Evolutionary conservation across 208 protist species (phyloP), one percentile per base, ranked within the genome.

Genomic region (Herpetomonas tarakana): DNA sequence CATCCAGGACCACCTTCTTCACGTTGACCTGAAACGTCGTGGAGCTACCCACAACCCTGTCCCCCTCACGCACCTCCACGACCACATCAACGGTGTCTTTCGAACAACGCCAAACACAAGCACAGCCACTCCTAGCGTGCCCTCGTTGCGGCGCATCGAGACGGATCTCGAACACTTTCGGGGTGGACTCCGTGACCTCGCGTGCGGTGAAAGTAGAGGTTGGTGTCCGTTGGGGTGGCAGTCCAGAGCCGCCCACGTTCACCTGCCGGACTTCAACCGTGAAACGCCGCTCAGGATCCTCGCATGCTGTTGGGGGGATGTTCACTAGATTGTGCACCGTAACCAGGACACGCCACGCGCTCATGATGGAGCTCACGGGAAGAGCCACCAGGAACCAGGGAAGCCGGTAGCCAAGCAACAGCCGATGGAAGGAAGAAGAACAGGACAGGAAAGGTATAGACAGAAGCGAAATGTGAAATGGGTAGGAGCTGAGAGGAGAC

Each of bases 301-400:
- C 58, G 50, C 71, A 74, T 11, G 71, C 76, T 14, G 64, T 24
- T 12, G 71, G 58, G 2, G 85, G 85, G 39, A 92, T 86, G 52
- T 88, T 88, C 29, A 89, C 78, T 22, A 92, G 18, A 52, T 89
- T 92, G 74, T 92, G 86, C n/a, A 92, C 65, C 6, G 77, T 78
- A 12, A 85, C 76, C 1, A 82, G 65, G 21, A 92, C 49, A 16
- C 67, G 72, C 78, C 76, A 78, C 0, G 61, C 59, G 4, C 62
- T 29, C 76, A 83, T 82, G 41, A 19, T 41, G 22, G 30, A 30
- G 47, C 24, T 31, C 26, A 27, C 27, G 41, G n/a, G n/a, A n/a
- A n/a, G n/a, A n/a, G n/a, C n/a, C n/a, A n/a, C n/a, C n/a, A n/a
- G n/a, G n/a, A n/a, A n/a, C n/a, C n/a, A n/a, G n/a, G n/a, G n/a